Conservation (phyloP, 1,284 basidiomycete genomes). For the Malassezia dermatis region DNA sequence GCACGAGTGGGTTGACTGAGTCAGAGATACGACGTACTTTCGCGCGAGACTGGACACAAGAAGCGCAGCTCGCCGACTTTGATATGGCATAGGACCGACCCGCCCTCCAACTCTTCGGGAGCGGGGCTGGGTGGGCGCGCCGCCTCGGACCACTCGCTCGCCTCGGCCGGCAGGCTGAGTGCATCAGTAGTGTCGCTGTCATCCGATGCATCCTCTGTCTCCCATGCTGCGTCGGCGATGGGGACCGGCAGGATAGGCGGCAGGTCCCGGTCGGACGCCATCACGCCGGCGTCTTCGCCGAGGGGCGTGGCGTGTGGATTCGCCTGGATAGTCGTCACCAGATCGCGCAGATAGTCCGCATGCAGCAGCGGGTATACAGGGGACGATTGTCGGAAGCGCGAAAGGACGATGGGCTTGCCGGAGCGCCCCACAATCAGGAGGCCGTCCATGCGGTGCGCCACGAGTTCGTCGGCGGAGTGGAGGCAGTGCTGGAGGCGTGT, state of each 20-base stretch:
- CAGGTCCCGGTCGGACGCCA: conserved; percentile 5
- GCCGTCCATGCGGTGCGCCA: conserved; percentile 59
- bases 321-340: background rate
- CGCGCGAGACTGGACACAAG: conserved; percentile 67
- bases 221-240: background rate
- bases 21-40: conserved; percentile 54
- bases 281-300: background rate
- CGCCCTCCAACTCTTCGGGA: conserved; percentile 24
- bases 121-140: background rate
- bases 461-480: background rate
- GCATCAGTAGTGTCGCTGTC: conserved; percentile 13
- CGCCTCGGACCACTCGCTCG: conserved; percentile 22
- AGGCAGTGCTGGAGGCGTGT: conserved; percentile 12
- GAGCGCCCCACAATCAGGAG: conserved; percentile 73
- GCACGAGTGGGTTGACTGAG: conserved; percentile 75
- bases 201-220: conserved; percentile 15
- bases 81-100: conserved; percentile 65
- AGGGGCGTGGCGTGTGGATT: background rate
- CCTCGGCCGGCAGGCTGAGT: conserved; percentile 16
- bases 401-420: conserved; percentile 80
- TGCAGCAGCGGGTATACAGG: conserved; percentile 72
- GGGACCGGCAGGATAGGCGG: conserved; percentile 13
- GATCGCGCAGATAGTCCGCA: conserved; percentile 65
- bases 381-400: conserved; percentile 70
- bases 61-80: conserved; percentile 63